A percentile compares a stretch with the other conserved stretches of the same genome.
Conservation (phyloP, 805 yeast species). For the Metschnikowia similis region DNA sequence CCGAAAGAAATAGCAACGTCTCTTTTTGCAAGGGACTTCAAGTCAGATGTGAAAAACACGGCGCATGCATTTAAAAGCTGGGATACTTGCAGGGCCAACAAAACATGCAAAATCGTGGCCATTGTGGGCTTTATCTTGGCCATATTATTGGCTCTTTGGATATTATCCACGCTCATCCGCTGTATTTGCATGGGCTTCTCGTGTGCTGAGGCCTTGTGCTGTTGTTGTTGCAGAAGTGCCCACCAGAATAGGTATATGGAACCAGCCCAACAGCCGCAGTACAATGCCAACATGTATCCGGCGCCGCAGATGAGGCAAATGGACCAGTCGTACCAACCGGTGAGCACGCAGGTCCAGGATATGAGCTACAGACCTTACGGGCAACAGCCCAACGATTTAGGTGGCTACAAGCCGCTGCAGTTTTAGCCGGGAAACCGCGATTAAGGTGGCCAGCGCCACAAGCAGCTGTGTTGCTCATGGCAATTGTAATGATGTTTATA, state of each 20-base stretch:
- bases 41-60: slow-evolving; percentile 25
- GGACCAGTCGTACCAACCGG: slow-evolving; percentile 14
- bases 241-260: slow-evolving; percentile 16
- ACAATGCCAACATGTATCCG: slow-evolving; percentile 35
- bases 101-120: slow-evolving; percentile 69
- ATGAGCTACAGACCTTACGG: slow-evolving; percentile 6
- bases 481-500: not conserved
- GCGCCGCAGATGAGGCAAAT: slow-evolving; percentile 14
- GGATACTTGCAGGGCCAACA: slow-evolving; percentile 80
- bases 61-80: slow-evolving; percentile 58
- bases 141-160: slow-evolving; percentile 49
- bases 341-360: slow-evolving; percentile 2
- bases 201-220: slow-evolving; percentile 44
- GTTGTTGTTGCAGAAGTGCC: slow-evolving; percentile 41
- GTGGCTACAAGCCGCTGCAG: slow-evolving; percentile 14
- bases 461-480: not conserved
- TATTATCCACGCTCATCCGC: slow-evolving; percentile 50
- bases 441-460: not conserved
- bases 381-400: slow-evolving; percentile 1
- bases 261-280: slow-evolving; percentile 20
- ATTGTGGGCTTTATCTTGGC: slow-evolving; percentile 69
- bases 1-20: slow-evolving; percentile 8
- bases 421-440: not conserved
- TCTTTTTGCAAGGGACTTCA: slow-evolving; percentile 3
- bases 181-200: slow-evolving; percentile 53